Evolutionary conservation across 2,329 filamentous ascomycete species (phyloP).

Genomic region (Venturia carpophila): DNA sequence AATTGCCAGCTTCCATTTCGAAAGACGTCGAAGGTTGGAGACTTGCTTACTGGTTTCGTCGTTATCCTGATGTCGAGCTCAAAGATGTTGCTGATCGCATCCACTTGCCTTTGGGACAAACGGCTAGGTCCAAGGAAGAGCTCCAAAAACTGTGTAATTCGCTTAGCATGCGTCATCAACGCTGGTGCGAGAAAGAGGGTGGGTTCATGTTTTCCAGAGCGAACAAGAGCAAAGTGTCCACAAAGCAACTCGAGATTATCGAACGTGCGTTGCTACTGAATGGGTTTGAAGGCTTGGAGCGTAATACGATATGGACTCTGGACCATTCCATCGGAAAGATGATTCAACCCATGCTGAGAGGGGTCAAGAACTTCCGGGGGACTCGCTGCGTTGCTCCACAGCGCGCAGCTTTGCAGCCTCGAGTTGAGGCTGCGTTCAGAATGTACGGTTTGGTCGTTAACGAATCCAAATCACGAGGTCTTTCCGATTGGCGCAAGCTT

Average conservation of each 20-base stretch:
- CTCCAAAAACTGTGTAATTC: neutral
- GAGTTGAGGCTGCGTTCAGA: neutral
- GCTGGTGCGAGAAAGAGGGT: neutral
- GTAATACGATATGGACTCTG: neutral
- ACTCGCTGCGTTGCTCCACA: neutral
- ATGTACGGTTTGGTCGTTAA: neutral
- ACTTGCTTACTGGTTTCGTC: neutral
- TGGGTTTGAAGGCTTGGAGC: conserved; percentile 3
- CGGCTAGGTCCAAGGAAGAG: neutral
- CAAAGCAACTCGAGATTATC: conserved; percentile 1
- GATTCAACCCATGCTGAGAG: neutral
- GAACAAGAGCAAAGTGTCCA: neutral
- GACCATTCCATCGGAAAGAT: neutral
- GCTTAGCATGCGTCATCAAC: conserved; percentile 5
- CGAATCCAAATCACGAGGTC: neutral
- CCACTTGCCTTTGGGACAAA: neutral
- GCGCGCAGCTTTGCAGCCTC: neutral
- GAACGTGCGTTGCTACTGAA: neutral
- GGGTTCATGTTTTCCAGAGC: neutral
- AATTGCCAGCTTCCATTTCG: neutral
- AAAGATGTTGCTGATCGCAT: neutral
- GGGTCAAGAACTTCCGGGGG: neutral
- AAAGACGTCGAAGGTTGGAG: conserved; percentile 1
- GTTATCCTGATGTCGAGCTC: neutral
- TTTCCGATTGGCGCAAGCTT: neutral